Conservation (phyloP, 1,284 basidiomycete species). For the Leccinum pachyderme region DNA sequence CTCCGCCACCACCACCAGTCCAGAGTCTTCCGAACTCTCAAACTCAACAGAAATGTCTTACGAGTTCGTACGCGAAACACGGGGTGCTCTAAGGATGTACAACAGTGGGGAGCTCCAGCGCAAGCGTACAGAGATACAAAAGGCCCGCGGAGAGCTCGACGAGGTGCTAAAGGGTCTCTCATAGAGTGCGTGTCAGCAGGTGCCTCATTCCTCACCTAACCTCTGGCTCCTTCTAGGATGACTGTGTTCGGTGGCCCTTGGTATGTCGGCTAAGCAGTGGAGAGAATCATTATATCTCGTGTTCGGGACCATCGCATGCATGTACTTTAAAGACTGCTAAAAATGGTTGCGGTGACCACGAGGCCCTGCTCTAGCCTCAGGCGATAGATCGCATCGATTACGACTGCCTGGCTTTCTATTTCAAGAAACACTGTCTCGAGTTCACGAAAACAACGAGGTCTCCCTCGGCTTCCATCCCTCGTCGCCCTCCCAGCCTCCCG, state of each 20-base stretch:
- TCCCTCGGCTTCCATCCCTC: slow-evolving; percentile 9
- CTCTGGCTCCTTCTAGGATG: background rate
- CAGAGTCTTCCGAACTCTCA: slow-evolving; percentile 29
- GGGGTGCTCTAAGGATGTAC: slow-evolving; percentile 53
- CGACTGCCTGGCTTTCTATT: slow-evolving; percentile 18
- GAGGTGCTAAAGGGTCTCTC: slow-evolving; percentile 31
- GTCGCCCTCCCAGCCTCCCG: slow-evolving; percentile 1
- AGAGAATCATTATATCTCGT: too few relatives aligned
- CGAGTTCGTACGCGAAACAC: slow-evolving; percentile 48
- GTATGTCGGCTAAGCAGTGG: too few relatives aligned
- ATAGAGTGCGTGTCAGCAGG: slow-evolving; percentile 9
- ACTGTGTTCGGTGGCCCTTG: too few relatives aligned
- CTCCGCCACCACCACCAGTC: background rate
- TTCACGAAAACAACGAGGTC: slow-evolving; percentile 26
- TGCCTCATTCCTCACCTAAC: background rate
- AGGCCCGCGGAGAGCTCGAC: slow-evolving; percentile 44
- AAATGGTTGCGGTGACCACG: slow-evolving; percentile 8
- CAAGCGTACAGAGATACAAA: slow-evolving; percentile 47
- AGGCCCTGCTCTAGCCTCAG: background rate
- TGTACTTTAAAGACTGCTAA: background rate
- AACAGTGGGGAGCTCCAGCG: slow-evolving; percentile 49
- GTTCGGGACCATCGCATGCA: background rate
- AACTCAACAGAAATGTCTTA: slow-evolving; percentile 50
- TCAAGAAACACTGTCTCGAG: slow-evolving; percentile 17
- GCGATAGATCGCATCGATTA: slow-evolving; percentile 18